These are phyloP conservation scores for Trametes cingulata DNA, from an alignment of 768 basidiomycete genomes.

Conservation along the genomic window DNA sequence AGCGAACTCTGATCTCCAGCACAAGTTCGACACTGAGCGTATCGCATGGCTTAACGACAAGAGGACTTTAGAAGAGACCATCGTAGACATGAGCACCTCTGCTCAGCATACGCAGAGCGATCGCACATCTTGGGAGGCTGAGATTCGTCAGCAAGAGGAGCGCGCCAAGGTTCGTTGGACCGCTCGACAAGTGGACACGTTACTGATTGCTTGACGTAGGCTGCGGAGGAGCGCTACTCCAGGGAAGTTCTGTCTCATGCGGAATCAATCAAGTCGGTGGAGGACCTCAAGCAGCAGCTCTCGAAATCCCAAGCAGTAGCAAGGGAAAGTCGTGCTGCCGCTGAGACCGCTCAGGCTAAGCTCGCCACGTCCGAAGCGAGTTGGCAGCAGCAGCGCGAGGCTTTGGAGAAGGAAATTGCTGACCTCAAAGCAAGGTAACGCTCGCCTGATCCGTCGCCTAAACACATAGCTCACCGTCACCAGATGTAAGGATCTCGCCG, in stretches of 20 bases:
- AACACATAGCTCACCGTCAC: background rate
- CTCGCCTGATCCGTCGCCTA: background rate
- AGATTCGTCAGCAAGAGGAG: constrained; percentile 66
- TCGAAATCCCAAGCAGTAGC: constrained; percentile 49
- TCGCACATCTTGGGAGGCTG: constrained; percentile 61
- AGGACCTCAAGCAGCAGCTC: constrained; percentile 65
- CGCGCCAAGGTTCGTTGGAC: constrained; percentile 57
- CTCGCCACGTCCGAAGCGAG: constrained; percentile 69
- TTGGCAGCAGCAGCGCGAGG: constrained; percentile 78
- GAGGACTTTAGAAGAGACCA: constrained; percentile 78
- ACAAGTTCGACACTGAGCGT: constrained; percentile 68
- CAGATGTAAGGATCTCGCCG: constrained; percentile 71
- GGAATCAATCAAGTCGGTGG: constrained; percentile 75
- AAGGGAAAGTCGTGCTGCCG: constrained; percentile 58
- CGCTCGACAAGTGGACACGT: background rate
- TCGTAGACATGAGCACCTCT: constrained; percentile 76
- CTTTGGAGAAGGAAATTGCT: constrained; percentile 73
- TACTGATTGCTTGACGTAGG: constrained; percentile 15
- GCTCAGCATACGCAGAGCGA: constrained; percentile 68
- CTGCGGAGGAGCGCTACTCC: constrained; percentile 80
- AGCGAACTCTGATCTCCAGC: constrained; percentile 60
- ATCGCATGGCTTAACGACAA: constrained; percentile 75
- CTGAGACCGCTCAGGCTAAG: constrained; percentile 77
- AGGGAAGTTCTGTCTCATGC: constrained; percentile 85
- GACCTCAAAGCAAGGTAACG: constrained; percentile 71